Percentiles rank a stretch among this genome's conserved stretches.
These are phyloP conservation scores for Stenogyne calaminthoides DNA, from an alignment of 305 asterid genomes.

Conservation along the genomic window DNA sequence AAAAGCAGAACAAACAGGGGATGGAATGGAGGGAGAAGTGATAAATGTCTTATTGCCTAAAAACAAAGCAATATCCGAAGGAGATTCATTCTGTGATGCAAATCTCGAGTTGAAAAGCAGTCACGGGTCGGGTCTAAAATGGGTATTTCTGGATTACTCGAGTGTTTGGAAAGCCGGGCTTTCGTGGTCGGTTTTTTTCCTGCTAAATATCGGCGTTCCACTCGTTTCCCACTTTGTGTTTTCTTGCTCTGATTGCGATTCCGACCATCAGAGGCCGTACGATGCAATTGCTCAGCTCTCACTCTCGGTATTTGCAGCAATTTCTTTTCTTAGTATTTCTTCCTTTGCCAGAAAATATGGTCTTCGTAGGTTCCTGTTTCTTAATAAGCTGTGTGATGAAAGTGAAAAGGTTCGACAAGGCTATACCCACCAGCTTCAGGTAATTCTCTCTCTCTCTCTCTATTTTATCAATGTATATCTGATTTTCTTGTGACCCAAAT, in stretches of 20 bases:
- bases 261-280: constrained; percentile 59
- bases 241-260: constrained; percentile 65
- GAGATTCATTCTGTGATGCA: constrained; percentile 38
- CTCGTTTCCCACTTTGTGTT: constrained; percentile 64
- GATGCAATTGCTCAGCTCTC: constrained; percentile 66
- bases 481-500: neutral
- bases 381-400: constrained; percentile 67
- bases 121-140: constrained; percentile 56
- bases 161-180: constrained; percentile 66
- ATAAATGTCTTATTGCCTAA: constrained; percentile 29
- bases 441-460: constrained; percentile 31
- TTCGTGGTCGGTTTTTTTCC: constrained; percentile 79
- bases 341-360: constrained; percentile 69
- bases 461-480: neutral
- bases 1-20: neutral
- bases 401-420: constrained; percentile 70
- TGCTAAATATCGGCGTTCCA: constrained; percentile 70
- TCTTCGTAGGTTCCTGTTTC: constrained; percentile 68
- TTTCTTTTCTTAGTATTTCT: constrained; percentile 72
- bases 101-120: constrained; percentile 48
- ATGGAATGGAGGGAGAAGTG: constrained; percentile 60
- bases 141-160: constrained; percentile 80
- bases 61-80: constrained; percentile 29
- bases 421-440: constrained; percentile 69
- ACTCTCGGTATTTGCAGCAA: constrained; percentile 57